Evolutionary conservation across 352 stramenopile species (phyloP), one percentile per base, ranked within the genome.

Genomic region (Globisporangium uncinulatum): DNA sequence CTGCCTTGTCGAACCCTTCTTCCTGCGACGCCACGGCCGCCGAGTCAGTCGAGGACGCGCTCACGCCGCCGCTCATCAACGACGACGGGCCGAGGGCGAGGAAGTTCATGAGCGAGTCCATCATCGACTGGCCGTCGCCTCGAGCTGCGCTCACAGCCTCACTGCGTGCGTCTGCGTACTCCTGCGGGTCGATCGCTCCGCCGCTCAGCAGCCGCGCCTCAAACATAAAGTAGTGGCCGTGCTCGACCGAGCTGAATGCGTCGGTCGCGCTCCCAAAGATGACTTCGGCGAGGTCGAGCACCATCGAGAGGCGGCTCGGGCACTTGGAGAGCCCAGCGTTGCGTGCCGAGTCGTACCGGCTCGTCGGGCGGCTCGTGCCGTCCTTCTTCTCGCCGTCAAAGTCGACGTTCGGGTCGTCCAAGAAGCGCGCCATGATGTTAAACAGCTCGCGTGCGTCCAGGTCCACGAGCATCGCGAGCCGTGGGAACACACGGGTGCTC

Each of bases 151-250:
- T 76, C 56, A 84, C 76, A 7, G 76, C 76, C 29, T 80, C 51
- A 11, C 70, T 74, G 61, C 81, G 81, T 2, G 80, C 76, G 56
- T 88, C 81, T 1, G 83, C 85, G 51, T 95, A 95, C 54, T 91
- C 74, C 39, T 92, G 81, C 2, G 83, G 73, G 52, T 94, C 85
- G 43, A 94, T 94, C 4, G 79, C 83, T 2, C 79, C 85, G 19
- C 82, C 77, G 74, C 85, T 95, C 19, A 95, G 68, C 56, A 94
- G 54, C n/a, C 83, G 78, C 36, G 85, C 85, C 56, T 95, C 85
- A 55, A 95, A 95, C 85, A 95, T 95, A 56, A 92, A 95, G 69
- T 94, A 95, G 50, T 92, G 83, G 29, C 83, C 83, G 57, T 94
- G 79, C 57, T 94, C 85, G 8, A 92, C 76, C 13, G 83, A 89